Percentiles rank a stretch among this genome's conserved stretches.
phyloP scores from a whole-genome alignment of 208 protist genomes.

The Wallacemonas sp. region DNA sequence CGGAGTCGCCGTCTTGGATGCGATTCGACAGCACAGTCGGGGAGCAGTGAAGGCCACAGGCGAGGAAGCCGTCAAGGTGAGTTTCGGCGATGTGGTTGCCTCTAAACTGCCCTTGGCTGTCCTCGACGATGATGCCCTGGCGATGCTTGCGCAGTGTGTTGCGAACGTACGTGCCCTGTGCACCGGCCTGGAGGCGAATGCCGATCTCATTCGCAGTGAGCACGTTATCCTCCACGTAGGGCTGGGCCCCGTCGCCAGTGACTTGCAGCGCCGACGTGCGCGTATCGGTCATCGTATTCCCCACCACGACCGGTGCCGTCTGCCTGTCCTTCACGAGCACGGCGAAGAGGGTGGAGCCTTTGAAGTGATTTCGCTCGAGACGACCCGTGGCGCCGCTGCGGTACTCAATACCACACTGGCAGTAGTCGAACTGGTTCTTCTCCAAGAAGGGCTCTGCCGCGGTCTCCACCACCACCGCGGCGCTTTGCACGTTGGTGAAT shows the following conservation, averaged over 20 bases:
- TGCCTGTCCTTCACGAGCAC: constrained; percentile 8
- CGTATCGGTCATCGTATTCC: constrained; percentile 14
- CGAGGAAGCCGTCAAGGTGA: constrained; percentile 11
- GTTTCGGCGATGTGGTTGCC: constrained; percentile 25
- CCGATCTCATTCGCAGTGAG: constrained; percentile 22
- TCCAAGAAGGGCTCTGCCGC: constrained; percentile 19
- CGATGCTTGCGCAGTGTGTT: constrained; percentile 27
- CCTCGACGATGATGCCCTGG: constrained; percentile 15
- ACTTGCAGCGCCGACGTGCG: constrained; percentile 5
- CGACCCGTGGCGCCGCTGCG: constrained; percentile 11
- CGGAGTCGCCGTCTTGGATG: constrained; percentile 13
- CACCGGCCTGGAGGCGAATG: constrained; percentile 15
- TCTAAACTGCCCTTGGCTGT: constrained; percentile 19
- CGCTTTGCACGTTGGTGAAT: constrained; percentile 21
- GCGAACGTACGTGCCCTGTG: constrained; percentile 20
- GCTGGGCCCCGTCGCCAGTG: constrained; percentile 18
- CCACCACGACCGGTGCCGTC: background rate
- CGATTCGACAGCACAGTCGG: constrained; percentile 22
- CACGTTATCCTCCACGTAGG: constrained; percentile 22
- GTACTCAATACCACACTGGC: constrained; percentile 24
- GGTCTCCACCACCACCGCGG: constrained; percentile 26
- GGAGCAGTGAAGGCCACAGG: constrained; percentile 6
- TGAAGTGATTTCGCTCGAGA: constrained; percentile 24
- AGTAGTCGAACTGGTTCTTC: constrained; percentile 26
- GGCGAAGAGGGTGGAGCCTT: constrained; percentile 3